A percentile compares a stretch with the other conserved stretches of the same genome.
Conservation (phyloP, 1,139 yeast genomes). For the Nadsonia starkeyi-henricii region DNA sequence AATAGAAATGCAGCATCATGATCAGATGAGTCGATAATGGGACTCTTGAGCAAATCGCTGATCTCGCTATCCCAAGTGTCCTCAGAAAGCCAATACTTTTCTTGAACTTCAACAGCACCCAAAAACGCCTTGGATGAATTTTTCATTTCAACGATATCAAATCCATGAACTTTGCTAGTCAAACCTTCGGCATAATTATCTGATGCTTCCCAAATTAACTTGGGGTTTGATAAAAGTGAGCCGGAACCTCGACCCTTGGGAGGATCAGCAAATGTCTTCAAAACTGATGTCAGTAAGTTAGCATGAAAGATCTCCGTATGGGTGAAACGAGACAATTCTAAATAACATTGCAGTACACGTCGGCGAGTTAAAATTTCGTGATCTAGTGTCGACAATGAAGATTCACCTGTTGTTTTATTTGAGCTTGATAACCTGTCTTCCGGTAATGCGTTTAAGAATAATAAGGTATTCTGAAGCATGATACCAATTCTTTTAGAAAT, state of each 20-base stretch:
- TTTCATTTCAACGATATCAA: slow-evolving; percentile 12
- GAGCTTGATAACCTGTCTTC: not conserved
- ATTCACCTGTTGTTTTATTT: slow-evolving; percentile 11
- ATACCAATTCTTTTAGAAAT: slow-evolving; percentile 24
- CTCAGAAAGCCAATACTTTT: slow-evolving; percentile 19
- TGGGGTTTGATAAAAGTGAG: slow-evolving; percentile 8
- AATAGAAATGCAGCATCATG: slow-evolving; percentile 17
- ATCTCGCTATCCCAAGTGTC: slow-evolving; percentile 13
- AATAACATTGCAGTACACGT: slow-evolving; percentile 25
- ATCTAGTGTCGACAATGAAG: slow-evolving; percentile 16
- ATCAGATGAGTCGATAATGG: slow-evolving; percentile 16
- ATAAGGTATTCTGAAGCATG: slow-evolving; percentile 22
- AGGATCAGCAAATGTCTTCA: slow-evolving; percentile 24
- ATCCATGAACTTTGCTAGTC: slow-evolving; percentile 18
- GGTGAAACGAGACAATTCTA: slow-evolving; percentile 15
- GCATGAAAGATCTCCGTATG: slow-evolving; percentile 21
- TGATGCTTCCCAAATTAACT: slow-evolving; percentile 21
- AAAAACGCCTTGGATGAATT: slow-evolving; percentile 5
- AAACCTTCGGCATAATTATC: slow-evolving; percentile 25
- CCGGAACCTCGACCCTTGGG: slow-evolving; percentile 12
- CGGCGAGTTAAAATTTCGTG: slow-evolving; percentile 20
- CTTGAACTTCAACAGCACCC: slow-evolving; percentile 12
- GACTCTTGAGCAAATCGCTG: slow-evolving; percentile 12
- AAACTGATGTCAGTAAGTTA: slow-evolving; percentile 21
- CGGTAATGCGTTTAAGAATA: slow-evolving; percentile 18